Base-by-base conservation (phyloP, 345 rosid genomes). In the Acer negundo region DNA sequence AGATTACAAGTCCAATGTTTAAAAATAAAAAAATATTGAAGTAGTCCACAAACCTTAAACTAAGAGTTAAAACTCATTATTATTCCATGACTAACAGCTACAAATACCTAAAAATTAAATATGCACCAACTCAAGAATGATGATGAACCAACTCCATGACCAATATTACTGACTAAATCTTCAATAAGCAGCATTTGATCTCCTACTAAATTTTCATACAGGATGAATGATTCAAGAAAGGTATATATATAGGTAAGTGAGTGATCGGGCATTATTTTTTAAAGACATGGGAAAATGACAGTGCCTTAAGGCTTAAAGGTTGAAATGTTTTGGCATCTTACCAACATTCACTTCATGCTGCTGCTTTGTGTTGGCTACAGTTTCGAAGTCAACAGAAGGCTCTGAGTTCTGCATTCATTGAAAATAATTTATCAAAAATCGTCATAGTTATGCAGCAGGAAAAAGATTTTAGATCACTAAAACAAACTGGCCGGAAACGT, bases 301-400 rank as follows among this genome's bases (percentile, higher is more conserved):
- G 35, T 20, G 31, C 23, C 24, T 31, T 4, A 35, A 35, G 38
- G 38, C 38, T 5, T 3, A 40, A 42, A 58, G 19, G 44, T 53
- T 49, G 40, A 31, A 67, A 74, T 42, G 67, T 28, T 79, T 70
- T 35, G 23, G 38, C 51, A 81, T 58, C 97, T 89, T 88, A 94
- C 99, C 99, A 79, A 97, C 97, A 85, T 93, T 91, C 85, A 97
- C 95, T 86, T 93, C 98, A 22, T 94, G 98, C 78, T 91, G 98
- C 85, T 93, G 89, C 85, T 91, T 97, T 69, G 80, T 79, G 76
- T 91, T 93, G 67, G 98, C 90, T 9, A 94, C 94, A 10, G 96
- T 94, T 81, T 97, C 92, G 75, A 97, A 97, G 62, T 91, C 98
- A 66, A 94, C 92, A 0, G 96, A 87, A 61, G 95, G 93, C 87